These are phyloP conservation scores for Orbilia ellipsospora DNA, from an alignment of 2,329 filamentous ascomycete genomes.

Conservation along the genomic window DNA sequence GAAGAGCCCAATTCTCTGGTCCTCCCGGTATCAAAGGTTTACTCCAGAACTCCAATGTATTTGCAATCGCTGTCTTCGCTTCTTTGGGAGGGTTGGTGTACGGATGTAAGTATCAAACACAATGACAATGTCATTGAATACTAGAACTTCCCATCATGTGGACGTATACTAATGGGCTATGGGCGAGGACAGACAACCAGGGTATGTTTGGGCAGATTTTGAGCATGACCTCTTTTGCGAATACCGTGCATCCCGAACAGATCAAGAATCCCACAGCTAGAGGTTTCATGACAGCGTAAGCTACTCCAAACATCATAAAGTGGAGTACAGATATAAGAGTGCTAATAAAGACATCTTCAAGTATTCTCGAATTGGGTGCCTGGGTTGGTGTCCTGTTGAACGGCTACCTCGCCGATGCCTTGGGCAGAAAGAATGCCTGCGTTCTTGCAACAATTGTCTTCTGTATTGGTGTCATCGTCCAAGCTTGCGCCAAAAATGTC, in stretches of 20 bases:
- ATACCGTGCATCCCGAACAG: conserved; percentile 35
- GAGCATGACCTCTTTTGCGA: conserved; percentile 28
- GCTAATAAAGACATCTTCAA: conserved; percentile 59
- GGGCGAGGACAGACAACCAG: conserved; percentile 62
- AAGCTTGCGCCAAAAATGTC: conserved; percentile 72
- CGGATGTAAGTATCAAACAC: conserved; percentile 73
- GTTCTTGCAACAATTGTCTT: conserved; percentile 75
- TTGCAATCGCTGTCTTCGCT: conserved; percentile 68
- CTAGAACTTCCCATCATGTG: too few species aligned
- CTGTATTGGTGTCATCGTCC: conserved; percentile 76
- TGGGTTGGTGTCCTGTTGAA: conserved; percentile 79
- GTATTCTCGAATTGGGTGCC: conserved; percentile 76
- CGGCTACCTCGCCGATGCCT: conserved; percentile 76
- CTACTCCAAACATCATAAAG: too few species aligned
- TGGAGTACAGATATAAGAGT: conserved; percentile 4
- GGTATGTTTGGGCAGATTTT: conserved; percentile 24
- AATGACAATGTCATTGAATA: conserved; percentile 59
- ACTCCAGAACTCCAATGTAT: conserved; percentile 68
- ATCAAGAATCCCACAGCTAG: conserved; percentile 43
- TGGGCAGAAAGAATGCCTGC: conserved; percentile 76
- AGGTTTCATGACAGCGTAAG: conserved; percentile 49
- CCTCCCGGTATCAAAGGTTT: conserved; percentile 66
- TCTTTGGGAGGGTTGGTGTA: conserved; percentile 65
- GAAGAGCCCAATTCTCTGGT: conserved; percentile 46
- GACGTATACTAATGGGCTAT: conserved; percentile 60